Base-by-base conservation (phyloP, 306 rosid genomes). In the Corylus heterophylla region DNA sequence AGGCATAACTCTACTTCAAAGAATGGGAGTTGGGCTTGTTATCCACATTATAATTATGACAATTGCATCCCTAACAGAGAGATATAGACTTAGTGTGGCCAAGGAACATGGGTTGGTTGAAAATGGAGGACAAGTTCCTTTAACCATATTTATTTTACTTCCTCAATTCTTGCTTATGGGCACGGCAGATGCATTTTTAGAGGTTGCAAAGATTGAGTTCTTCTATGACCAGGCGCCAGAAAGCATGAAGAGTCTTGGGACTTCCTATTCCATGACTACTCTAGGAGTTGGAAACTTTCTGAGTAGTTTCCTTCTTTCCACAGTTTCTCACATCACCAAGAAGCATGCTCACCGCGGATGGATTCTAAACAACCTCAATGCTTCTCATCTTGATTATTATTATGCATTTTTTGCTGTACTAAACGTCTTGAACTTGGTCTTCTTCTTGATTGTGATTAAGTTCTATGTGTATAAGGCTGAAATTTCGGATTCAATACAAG, bases 161-260 rank as follows among this genome's bases (percentile, higher is more conserved):
- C 98, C 98, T 4, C 98, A 94, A n/a, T 94, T 89, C 52, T 79
- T 91, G 59, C 89, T 95, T 0, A 85, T 92, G 87, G 98, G 98
- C 25, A 86, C 83, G 31, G 94, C 97, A 0, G 97, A 92, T 82
- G 92, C 97, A 7, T 95, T 92, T 74, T 55, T 89, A 10, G 97
- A 92, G 76, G 91, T 92, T 70, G 97, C 97, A 7, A 91, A 88
- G 81, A 72, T 95, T 13, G 98, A 95, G 55, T 95, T 95, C 74
- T 95, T 95, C 86, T 92, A 95, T 47, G 98, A 95, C 49, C 98
- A 95, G 69, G 94, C 97, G 35, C 98, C 97, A 0, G 97, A 90
- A 74, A 85, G 81, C n/a, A 92, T 92, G 97, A 92, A 92, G 77
- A 92, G 97, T 39, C 90, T 92, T 54, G 97, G 98, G 58, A 92